Conservation (phyloP, 2,329 filamentous ascomycete species). For the Elsinoe ampelina region DNA sequence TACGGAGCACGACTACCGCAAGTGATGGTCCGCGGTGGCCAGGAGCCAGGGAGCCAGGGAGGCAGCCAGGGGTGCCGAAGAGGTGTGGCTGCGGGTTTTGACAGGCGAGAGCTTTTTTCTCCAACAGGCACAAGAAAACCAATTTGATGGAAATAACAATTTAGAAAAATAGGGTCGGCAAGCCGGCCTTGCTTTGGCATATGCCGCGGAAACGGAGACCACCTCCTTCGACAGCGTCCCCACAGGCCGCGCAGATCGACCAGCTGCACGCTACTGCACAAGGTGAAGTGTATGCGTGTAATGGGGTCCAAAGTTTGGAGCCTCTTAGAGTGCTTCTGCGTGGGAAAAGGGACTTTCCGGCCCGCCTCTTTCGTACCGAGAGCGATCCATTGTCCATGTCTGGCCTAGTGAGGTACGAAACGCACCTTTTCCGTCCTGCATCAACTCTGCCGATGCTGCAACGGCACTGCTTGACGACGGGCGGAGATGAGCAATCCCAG, state of each 20-base stretch:
- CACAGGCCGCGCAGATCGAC: not conserved
- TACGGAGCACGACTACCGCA: not conserved
- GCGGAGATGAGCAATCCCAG: not conserved
- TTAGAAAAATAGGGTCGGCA: conserved; percentile 2
- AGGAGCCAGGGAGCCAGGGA: not conserved
- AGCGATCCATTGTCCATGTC: not conserved
- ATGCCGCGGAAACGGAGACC: conserved; percentile 7
- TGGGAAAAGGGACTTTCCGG: not conserved
- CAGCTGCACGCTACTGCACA: not conserved
- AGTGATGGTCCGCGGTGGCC: conserved; percentile 1
- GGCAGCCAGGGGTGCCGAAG: too few species aligned
- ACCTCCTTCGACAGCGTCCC: not conserved
- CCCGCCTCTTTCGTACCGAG: not conserved
- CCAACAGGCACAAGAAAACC: conserved; percentile 11
- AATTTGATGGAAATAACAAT: conserved; percentile 12
- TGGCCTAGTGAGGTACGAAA: not conserved
- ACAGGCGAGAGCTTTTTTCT: not conserved
- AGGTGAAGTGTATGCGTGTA: conserved; percentile 1
- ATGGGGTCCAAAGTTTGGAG: not conserved
- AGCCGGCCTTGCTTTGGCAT: conserved; percentile 9
- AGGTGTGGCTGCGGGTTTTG: not conserved
- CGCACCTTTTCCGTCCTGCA: not conserved
- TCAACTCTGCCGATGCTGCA: not conserved
- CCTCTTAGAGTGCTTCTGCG: not conserved
- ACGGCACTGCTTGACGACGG: not conserved